phyloP scores from a whole-genome alignment of 2,329 filamentous ascomycete genomes.

The Atkinsonella texensis region DNA sequence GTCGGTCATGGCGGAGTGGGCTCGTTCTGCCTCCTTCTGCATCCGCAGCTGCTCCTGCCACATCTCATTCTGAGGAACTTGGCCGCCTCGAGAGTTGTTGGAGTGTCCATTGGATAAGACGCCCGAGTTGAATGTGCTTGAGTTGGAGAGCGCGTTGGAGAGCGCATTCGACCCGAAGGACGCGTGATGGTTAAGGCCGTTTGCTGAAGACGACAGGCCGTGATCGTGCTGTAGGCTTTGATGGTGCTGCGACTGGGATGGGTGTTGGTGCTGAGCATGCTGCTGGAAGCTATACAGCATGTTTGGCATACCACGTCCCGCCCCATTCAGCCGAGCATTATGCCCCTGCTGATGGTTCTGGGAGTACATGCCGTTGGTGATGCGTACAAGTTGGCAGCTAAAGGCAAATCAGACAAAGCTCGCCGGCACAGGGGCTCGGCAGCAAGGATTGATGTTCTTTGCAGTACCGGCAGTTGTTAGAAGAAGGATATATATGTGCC shows the following conservation, averaged over 20 bases:
- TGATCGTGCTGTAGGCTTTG: slow-evolving; percentile 49
- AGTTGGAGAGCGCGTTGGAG: slow-evolving; percentile 47
- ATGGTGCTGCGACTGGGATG: slow-evolving; percentile 53
- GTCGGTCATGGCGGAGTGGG: slow-evolving; percentile 58
- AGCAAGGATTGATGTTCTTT: slow-evolving; percentile 11
- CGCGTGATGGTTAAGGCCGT: slow-evolving; percentile 37
- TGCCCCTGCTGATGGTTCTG: slow-evolving; percentile 62
- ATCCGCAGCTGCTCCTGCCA: slow-evolving; percentile 82
- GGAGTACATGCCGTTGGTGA: slow-evolving; percentile 52
- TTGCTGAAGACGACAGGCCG: slow-evolving; percentile 36
- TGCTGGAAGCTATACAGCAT: slow-evolving; percentile 61
- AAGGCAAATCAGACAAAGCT: slow-evolving; percentile 9
- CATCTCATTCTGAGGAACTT: slow-evolving; percentile 50
- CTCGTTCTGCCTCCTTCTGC: slow-evolving; percentile 64
- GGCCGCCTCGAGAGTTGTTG: slow-evolving; percentile 33
- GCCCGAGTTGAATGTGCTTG: slow-evolving; percentile 45
- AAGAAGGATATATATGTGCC: slow-evolving; percentile 3
- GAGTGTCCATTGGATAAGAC: slow-evolving; percentile 46
- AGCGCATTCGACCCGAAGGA: slow-evolving; percentile 32
- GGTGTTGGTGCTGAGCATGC: slow-evolving; percentile 48
- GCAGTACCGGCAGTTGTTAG: slow-evolving; percentile 8
- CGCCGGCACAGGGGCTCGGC: slow-evolving; percentile 19
- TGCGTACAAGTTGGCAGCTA: slow-evolving; percentile 10
- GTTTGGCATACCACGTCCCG: slow-evolving; percentile 43
- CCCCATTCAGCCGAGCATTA: slow-evolving; percentile 59